Evolutionary conservation across 2,329 filamentous ascomycete species (phyloP), one percentile per base, ranked within the genome.

Genomic region (Diaporthe sp.): DNA sequence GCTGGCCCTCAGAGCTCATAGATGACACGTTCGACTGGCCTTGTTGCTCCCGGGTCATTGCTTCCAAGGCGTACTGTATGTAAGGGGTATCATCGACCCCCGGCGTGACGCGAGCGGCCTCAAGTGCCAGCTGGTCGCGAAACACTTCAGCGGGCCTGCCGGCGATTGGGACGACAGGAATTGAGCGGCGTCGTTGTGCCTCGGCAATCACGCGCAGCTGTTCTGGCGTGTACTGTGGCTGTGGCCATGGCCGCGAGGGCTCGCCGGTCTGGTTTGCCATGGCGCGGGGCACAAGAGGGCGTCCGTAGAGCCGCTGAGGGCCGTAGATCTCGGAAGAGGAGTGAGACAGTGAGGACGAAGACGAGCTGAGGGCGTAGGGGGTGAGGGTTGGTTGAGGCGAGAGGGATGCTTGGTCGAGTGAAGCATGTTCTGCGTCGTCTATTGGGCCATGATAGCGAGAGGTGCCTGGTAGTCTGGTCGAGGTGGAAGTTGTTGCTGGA

Each of bases 61-160:
- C 95, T 78, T 98, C 94, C 77, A 98, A 91, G 55, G 96, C 96
- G 82, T 97, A 97, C 78, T 94, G 94, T 77, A 98, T 94, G 83
- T 96, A 98, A 0, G 95, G 95, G 12, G 92, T 94, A 81, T 98
- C 94, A 80, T 98, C 95, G 53, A 95, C 87, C 13, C 93, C 94
- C 0, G 95, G 95, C 0, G 94, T 96, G 73, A 92, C 87, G 55
- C 87, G 87, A 75, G 87, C 85, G 61, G 82, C 88, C 25, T 87
- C 86, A 72, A 88, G 83, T 67, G 87, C 84, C 49, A 90, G 81
- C 58, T 89, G 87, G 72, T 91, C 89, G 72, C 89, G 89, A 80
- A 90, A 88, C 70, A 84, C 78, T 62, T 78, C 65, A 58, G 77
- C 22, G 37, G 75, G 61, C 42, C 76, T 57, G 68, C 55, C 57